phyloP scores from a whole-genome alignment of 140 eudicot species.

The Senecio squalidus region DNA sequence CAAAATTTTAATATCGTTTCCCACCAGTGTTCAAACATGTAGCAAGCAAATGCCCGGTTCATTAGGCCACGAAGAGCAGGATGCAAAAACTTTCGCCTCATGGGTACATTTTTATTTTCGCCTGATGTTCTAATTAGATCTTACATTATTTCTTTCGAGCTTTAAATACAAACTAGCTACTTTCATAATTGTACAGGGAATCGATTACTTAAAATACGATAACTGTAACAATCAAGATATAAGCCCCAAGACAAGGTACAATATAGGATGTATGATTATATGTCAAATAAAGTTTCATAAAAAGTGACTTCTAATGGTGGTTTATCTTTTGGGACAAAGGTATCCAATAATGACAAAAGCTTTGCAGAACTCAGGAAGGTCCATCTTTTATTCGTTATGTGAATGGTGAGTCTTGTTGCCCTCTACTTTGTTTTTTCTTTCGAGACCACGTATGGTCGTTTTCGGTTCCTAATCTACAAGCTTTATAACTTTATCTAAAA shows the following conservation, averaged over 20 bases:
- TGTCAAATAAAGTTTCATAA: no score
- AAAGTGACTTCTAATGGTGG: no score
- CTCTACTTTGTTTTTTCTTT: neutral
- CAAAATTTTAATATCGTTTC: neutral
- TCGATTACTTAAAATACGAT: constrained; percentile 90
- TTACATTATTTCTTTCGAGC: neutral
- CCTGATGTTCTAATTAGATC: neutral
- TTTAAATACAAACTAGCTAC: neutral
- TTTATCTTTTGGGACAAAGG: constrained; percentile 33
- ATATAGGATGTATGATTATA: no score
- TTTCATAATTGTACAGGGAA: constrained; percentile 34
- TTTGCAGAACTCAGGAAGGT: constrained; percentile 65
- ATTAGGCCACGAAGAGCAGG: constrained; percentile 68
- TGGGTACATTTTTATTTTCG: constrained; percentile 39
- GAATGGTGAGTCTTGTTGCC: constrained; percentile 65
- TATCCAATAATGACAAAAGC: constrained; percentile 82
- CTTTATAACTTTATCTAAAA: no score
- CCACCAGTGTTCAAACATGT: constrained; percentile 54
- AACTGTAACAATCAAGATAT: constrained; percentile 54
- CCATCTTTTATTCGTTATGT: constrained; percentile 78
- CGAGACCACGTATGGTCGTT: no score
- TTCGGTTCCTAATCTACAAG: no score
- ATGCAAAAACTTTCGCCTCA: constrained; percentile 76
- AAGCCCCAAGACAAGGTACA: constrained; percentile 52
- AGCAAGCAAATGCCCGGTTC: constrained; percentile 75